Base-by-base conservation (phyloP, 2,329 filamentous ascomycete species). In the Botrytis tulipae region DNA sequence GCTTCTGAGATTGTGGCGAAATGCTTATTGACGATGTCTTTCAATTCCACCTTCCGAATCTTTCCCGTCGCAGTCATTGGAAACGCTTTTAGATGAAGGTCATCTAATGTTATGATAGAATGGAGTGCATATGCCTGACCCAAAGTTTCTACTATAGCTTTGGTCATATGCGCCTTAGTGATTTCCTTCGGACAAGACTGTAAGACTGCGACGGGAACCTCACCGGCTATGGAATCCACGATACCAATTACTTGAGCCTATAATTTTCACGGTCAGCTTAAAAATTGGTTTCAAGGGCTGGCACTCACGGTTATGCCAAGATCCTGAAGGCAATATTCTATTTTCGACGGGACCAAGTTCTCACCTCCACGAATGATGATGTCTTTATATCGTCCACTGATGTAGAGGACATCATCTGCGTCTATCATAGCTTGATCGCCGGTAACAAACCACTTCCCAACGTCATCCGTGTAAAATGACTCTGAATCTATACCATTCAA, bases 371-470 rank as follows among this genome's bases (percentile, higher is more conserved):
- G 86, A 77, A 93, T 93, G 74, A 93, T 93, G 42, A 93, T 81
- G 78, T 93, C 91, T 78, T 93, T 93, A 77, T 92, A 90, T 1
- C 90, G 84, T 1, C 90, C 89, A 0, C 89, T 92, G 75, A 93
- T 92, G 70, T 85, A 83, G 48, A 82, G 77, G 65, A 82, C 80
- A 9, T 82, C 83, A 12, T 83, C 82, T 3, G 82, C 77, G 61
- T 87, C 83, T 76, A 89, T 85, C 5, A 85, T 80, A 1, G 84
- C 87, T 76, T 88, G 85, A 73, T 89, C 87, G 18, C 87, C 87
- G 0, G 87, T 88, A 71, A 85, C 83, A 75, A 89, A 80, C 87
- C 87, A 89, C 37, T 82, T 57, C 6, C 48, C 22, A 22, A 14
- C 4, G 25, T n/a, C 48, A 51, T 51, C 25, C 5, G 48, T 51